These are phyloP conservation scores for Phytophthora pinifolia DNA, from an alignment of 352 stramenopile genomes.

Conservation along the genomic window DNA sequence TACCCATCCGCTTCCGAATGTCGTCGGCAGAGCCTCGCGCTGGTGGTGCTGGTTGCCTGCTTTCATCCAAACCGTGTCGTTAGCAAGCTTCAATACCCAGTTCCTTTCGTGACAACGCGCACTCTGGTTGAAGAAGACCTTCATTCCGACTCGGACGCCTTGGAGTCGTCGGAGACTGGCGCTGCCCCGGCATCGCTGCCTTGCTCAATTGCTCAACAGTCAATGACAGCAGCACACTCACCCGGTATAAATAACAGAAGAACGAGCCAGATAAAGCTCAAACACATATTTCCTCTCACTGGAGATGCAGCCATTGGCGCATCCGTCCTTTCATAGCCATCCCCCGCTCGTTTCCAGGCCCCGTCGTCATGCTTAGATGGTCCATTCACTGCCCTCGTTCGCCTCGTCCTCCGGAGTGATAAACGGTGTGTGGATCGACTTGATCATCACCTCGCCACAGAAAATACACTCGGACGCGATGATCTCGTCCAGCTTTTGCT, in stretches of 20 bases:
- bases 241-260: constrained; percentile 25
- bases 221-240: constrained; percentile 5
- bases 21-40: constrained; percentile 35
- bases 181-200: constrained; percentile 6
- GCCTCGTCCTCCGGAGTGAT: constrained; percentile 88
- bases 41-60: constrained; percentile 12
- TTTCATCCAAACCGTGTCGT: constrained; percentile 1
- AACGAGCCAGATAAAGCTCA: constrained; percentile 14
- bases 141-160: constrained; percentile 8
- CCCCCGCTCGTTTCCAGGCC: not conserved
- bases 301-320: constrained; percentile 2
- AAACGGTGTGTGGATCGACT: constrained; percentile 92
- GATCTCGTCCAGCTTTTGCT: constrained; percentile 93
- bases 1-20: constrained; percentile 50
- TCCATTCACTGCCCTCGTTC: constrained; percentile 80
- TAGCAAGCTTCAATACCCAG: not conserved
- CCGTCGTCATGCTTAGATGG: constrained; percentile 51
- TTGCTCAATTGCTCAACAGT: constrained; percentile 1
- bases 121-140: constrained; percentile 12
- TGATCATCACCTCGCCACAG: constrained; percentile 95
- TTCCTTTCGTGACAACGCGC: not conserved
- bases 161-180: not conserved
- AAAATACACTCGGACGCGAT: constrained; percentile 94
- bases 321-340: not conserved
- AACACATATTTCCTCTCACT: constrained; percentile 30